Evolutionary conservation across 108 stramenopile genomes (phyloP).

Genomic region (Stephanodiscus triporus): DNA sequence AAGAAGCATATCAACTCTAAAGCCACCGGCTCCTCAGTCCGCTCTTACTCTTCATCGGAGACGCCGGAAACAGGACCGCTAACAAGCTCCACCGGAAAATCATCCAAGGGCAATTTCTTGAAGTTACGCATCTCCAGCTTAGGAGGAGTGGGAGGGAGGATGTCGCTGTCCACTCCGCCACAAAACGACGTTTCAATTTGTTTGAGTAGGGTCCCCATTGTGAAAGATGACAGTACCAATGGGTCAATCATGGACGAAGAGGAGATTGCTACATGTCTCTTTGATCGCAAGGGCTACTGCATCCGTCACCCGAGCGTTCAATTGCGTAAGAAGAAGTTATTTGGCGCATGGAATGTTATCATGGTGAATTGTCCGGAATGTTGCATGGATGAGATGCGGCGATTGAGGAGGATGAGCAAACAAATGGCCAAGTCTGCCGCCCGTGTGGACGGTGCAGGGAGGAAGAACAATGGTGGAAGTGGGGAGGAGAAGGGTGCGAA

Average conservation of each 20-base stretch:
- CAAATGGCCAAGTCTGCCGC: conserved; percentile 6
- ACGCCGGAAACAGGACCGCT: conserved; percentile 27
- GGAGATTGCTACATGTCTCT: conserved; percentile 32
- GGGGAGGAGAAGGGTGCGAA: not conserved
- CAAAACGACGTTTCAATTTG: not conserved
- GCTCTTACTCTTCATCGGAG: conserved; percentile 10
- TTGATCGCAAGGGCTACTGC: conserved; percentile 33
- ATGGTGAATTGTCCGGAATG: conserved; percentile 49
- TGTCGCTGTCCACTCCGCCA: not conserved
- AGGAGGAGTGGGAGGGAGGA: conserved; percentile 3
- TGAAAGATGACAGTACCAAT: not conserved
- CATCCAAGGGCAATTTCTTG: conserved; percentile 15
- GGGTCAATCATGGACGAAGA: not conserved
- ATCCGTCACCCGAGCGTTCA: conserved; percentile 41
- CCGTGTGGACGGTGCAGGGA: not conserved
- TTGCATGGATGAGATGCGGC: conserved; percentile 46
- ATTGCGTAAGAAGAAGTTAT: conserved; percentile 44
- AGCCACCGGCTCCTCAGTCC: not conserved
- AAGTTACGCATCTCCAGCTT: not conserved
- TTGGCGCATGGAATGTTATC: conserved; percentile 45
- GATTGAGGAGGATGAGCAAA: conserved; percentile 18
- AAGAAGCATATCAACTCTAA: not conserved
- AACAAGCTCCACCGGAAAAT: conserved; percentile 6
- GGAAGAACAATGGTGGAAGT: not conserved
- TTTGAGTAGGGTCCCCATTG: not conserved